Evolutionary conservation across 495 filamentous ascomycete genomes (phyloP).

Genomic region (Ramalina intermedia): DNA sequence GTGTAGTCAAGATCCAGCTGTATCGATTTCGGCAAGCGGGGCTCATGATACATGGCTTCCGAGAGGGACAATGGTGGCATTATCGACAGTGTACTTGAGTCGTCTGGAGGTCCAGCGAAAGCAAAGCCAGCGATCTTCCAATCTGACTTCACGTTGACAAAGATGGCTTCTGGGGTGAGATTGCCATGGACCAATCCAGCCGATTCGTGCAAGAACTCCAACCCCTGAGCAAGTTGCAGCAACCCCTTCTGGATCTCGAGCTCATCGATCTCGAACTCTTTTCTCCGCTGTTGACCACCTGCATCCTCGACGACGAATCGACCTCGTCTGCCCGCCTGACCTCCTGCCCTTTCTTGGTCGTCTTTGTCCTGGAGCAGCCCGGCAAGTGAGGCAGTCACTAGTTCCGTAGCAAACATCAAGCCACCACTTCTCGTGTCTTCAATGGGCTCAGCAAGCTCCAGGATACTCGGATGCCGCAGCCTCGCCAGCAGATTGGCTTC

Average conservation of each 20-base stretch:
- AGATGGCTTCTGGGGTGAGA: conserved; percentile 86
- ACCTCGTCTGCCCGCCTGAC: conserved; percentile 52
- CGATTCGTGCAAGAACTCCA: conserved; percentile 95
- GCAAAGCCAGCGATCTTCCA: conserved; percentile 93
- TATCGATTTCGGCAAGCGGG: conserved; percentile 66
- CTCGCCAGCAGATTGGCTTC: conserved; percentile 78
- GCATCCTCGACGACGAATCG: conserved; percentile 73
- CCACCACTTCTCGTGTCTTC: conserved; percentile 86
- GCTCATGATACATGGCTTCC: conserved; percentile 71
- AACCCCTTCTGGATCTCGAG: conserved; percentile 94
- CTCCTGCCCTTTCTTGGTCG: conserved; percentile 59
- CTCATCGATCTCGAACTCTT: conserved; percentile 91
- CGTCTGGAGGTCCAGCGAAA: conserved; percentile 68
- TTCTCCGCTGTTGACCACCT: conserved; percentile 54
- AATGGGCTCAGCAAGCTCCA: conserved; percentile 88
- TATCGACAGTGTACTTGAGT: conserved; percentile 51
- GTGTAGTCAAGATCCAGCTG: conserved; percentile 87
- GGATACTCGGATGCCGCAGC: conserved; percentile 75
- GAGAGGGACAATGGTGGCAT: conserved; percentile 63
- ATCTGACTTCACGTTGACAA: conserved; percentile 92
- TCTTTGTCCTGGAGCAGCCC: conserved; percentile 78
- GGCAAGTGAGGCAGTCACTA: conserved; percentile 75
- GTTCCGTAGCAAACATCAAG: conserved; percentile 89
- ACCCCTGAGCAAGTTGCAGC: conserved; percentile 79
- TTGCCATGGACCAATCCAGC: conserved; percentile 89